phyloP scores from a whole-genome alignment of 306 rosid genomes.

The Malus orientalis region DNA sequence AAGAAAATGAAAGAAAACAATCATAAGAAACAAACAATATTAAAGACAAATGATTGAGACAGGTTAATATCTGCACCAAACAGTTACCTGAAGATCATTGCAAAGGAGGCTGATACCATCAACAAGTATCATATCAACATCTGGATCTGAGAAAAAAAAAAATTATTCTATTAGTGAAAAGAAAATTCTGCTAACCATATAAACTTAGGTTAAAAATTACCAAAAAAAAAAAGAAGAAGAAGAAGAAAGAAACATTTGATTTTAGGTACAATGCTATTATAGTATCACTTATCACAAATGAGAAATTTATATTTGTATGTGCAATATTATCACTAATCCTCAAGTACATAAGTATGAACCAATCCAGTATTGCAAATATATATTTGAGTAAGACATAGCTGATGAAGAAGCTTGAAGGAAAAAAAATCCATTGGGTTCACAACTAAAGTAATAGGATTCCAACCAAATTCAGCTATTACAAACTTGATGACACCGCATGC shows the following conservation, averaged over 20 bases:
- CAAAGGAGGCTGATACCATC: constrained; percentile 94
- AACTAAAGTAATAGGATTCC: not conserved
- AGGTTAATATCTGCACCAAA: not conserved
- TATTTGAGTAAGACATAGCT: not conserved
- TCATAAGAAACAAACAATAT: not conserved
- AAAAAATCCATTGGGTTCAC: not conserved
- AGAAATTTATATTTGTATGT: not conserved
- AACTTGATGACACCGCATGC: not conserved
- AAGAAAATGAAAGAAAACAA: not conserved
- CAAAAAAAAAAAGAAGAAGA: not conserved
- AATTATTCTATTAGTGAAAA: constrained; percentile 19
- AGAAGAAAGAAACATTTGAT: not conserved
- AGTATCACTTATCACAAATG: too few species aligned
- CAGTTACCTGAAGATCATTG: constrained; percentile 78
- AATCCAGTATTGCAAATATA: not conserved
- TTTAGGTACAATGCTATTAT: not conserved
- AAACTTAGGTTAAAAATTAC: not conserved
- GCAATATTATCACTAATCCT: not conserved
- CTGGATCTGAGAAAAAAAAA: constrained; percentile 51
- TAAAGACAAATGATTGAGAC: not conserved
- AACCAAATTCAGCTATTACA: not conserved
- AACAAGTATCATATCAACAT: constrained; percentile 75
- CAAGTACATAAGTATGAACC: not conserved
- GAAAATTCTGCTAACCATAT: not conserved
- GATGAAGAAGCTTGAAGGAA: not conserved